Evolutionary conservation across 1,139 yeast species (phyloP), one percentile per base, ranked within the genome.

Genomic region (Diutina ranongensis): DNA sequence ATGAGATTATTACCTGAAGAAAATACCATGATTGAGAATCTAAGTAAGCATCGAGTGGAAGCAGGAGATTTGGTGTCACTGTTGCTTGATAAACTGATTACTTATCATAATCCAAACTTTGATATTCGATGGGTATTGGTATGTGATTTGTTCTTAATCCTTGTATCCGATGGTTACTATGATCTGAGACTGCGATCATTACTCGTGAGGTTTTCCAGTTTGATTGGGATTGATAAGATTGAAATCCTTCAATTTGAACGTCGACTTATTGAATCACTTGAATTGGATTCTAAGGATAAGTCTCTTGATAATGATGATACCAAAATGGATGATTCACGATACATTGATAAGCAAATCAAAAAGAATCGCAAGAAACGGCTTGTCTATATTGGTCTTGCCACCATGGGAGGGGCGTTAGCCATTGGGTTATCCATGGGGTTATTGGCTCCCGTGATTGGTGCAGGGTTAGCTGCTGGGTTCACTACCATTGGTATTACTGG

Each of bases 401-500:
- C 97, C 2, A 72, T 89, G n/a, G 97, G 98, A 15, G 99, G 99
- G 1, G 89, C 96, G 0, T 68, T 94, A 28, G 95, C 94, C 1
- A 78, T 94, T 49, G 98, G 98, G 1, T 68, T 94, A 28, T 86
- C 97, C 47, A 97, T 96, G 13, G 99, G 99, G 2, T 64, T 94
- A 44, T 67, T 94, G 45, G 98, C 98, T 0, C 99, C 99, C 0
- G 95, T 94, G 3, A 94, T 94, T 56, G 98, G 98, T 42, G 97
- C 97, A 1, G 98, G 99, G 54, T 60, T 94, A 25, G 98, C 98
- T 2, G 97, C 98, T 2, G 99, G 98, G 10, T 69, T 94, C 42
- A 83, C 97, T 0, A 92, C 98, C 0, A 79, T 92, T 28, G 99
- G 99, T 25, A 84, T 94, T 25, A 71, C 86, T 1, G 98, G 99